phyloP scores from a whole-genome alignment of 129 eudicot species.

The sunflower (Helianthus annuus) region DNA sequence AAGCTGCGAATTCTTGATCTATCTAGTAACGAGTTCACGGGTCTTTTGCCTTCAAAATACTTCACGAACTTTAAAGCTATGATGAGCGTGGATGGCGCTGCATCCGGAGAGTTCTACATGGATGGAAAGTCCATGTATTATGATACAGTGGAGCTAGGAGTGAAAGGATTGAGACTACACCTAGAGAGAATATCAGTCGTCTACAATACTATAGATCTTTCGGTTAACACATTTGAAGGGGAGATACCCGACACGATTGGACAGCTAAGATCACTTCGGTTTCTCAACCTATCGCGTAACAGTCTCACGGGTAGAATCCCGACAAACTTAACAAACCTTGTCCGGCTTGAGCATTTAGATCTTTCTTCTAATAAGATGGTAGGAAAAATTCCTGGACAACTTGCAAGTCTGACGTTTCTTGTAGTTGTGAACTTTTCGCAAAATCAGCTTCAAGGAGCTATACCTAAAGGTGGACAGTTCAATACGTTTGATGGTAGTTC shows the following conservation, averaged over 20 bases:
- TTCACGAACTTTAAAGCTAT: slow-evolving; percentile 34
- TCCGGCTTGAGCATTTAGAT: too few species aligned
- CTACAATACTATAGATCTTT: slow-evolving; percentile 40
- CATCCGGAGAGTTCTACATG: slow-evolving; percentile 25
- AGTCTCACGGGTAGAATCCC: too few species aligned
- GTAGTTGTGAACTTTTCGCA: slow-evolving; percentile 29
- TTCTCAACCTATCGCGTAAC: too few species aligned
- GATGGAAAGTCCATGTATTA: slow-evolving; percentile 14
- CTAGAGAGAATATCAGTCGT: slow-evolving; percentile 30
- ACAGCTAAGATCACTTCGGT: too few species aligned
- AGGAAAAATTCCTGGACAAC: slow-evolving; percentile 36
- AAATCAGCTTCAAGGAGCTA: slow-evolving; percentile 36
- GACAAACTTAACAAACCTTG: too few species aligned
- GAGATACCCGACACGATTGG: too few species aligned
- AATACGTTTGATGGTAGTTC: slow-evolving; percentile 31
- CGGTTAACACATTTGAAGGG: slow-evolving; percentile 16
- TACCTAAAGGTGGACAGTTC: slow-evolving; percentile 43
- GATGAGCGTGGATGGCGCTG: slow-evolving; percentile 5
- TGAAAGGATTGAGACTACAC: slow-evolving; percentile 29
- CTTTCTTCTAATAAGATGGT: background rate
- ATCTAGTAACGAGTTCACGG: slow-evolving; percentile 33
- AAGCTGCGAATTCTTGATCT: slow-evolving; percentile 41
- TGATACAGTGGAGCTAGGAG: slow-evolving; percentile 23
- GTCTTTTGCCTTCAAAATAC: slow-evolving; percentile 31
- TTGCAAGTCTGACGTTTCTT: slow-evolving; percentile 28